Percentiles rank a stretch among this genome's conserved stretches.
phyloP scores from a whole-genome alignment of 2,329 filamentous ascomycete species.

The Monosporascus cannonballus region DNA sequence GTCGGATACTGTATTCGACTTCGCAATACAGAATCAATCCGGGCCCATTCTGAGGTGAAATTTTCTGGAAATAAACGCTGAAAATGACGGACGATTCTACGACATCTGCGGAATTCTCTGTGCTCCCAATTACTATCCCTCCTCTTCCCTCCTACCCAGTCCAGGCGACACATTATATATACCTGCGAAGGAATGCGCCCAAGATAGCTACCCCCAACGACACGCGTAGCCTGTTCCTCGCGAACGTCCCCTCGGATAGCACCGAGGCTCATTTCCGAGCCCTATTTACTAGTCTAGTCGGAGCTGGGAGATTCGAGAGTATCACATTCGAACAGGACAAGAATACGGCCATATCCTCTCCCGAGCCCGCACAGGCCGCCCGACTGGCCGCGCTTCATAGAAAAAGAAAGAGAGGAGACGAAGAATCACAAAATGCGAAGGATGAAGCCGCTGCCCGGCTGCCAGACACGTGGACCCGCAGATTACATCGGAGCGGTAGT shows the following conservation, averaged over 20 bases:
- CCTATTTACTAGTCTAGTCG: conserved; percentile 68
- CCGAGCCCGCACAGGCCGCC: conserved; percentile 39
- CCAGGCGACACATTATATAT: conserved; percentile 71
- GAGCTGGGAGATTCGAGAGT: conserved; percentile 70
- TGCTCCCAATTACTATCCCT: conserved; percentile 64
- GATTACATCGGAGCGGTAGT: conserved; percentile 65
- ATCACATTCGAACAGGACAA: conserved; percentile 67
- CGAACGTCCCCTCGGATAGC: conserved; percentile 81
- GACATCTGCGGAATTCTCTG: conserved; percentile 48
- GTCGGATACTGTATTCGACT: too few species aligned
- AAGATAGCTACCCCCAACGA: conserved; percentile 69
- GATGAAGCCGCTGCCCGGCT: conserved; percentile 57
- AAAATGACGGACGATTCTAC: too few species aligned
- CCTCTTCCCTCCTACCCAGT: conserved; percentile 55
- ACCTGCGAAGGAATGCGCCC: conserved; percentile 77
- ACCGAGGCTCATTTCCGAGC: conserved; percentile 71
- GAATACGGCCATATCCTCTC: conserved; percentile 29
- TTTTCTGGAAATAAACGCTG: too few species aligned
- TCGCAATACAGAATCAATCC: too few species aligned
- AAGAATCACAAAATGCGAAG: conserved; percentile 33
- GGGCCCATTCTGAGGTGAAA: too few species aligned
- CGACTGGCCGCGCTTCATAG: conserved; percentile 36
- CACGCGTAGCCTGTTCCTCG: conserved; percentile 77
- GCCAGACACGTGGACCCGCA: conserved; percentile 67
- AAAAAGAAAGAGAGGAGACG: conserved; percentile 42